Evolutionary conservation across 1,284 basidiomycete genomes (phyloP), one percentile per base, ranked within the genome.

Genomic region (Tylopilus sp.): DNA sequence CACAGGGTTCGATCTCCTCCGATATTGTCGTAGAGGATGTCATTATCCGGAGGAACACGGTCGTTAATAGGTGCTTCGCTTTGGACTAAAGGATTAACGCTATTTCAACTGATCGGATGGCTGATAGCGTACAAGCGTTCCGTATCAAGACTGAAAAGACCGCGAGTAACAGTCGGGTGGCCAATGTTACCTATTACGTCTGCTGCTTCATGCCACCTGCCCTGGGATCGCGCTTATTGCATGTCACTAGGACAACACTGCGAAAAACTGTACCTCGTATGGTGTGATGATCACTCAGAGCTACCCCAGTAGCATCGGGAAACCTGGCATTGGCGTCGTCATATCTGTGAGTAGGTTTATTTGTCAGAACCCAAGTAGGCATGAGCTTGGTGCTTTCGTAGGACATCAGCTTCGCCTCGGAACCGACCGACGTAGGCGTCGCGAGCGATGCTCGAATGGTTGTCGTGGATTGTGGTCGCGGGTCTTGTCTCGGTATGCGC

Each of bases 1-100:
- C 19, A 12, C 33, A 76, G 76, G 81, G 82, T 19, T 83, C 80
- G 1, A 76, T 82, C 50, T 46, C 57, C 28, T 77, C 75, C 1
- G 61, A 70, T 38, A 68, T 63, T 9, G 71, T 71, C 3, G 78
- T 84, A n/a, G 71, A 71, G 1, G 69, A 65, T 16, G 66, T 84
- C 35, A 57, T 66, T 30, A 74, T 84, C 53, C 64, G 63, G 2
- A 67, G 69, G 21, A 84, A 84, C 63, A 76, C 65, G 4, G 64
- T 80, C 34, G 69, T 70, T 21, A 69, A 77, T 54, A 72, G 73
- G 65, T 70, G 28, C 30, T 41, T 30, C 38, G 12, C 39, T 16
- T 44, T 16, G 15, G 39, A 40, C 9, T 43, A 11, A 53, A 33
- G 3, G 33, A 42, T 10, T 11, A 28, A 15, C 28, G 5, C 0